Percentiles rank a stretch among this genome's conserved stretches.
phyloP scores from a whole-genome alignment of 2,329 filamentous ascomycete species.

The Pseudocercospora musae region DNA sequence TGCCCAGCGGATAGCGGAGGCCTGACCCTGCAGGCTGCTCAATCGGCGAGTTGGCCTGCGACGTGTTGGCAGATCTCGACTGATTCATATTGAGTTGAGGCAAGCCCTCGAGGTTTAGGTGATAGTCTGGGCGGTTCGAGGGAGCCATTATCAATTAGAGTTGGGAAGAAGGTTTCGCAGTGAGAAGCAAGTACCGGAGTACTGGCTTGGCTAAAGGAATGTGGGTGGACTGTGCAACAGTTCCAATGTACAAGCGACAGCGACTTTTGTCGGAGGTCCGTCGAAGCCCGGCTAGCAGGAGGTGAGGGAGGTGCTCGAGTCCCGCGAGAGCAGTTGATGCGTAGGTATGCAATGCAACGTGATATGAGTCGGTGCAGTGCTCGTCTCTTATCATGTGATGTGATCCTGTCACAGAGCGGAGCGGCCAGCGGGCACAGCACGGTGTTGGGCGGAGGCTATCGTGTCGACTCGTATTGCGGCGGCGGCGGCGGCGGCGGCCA shows the following conservation, averaged over 20 bases:
- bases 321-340: not conserved
- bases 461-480: not conserved
- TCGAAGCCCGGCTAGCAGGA: constrained; percentile 4
- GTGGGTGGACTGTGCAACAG: constrained; percentile 22
- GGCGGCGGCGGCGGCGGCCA: not conserved
- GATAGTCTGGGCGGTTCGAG: constrained; percentile 71
- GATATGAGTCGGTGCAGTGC: not conserved
- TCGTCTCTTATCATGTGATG: constrained; percentile 17
- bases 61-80: constrained; percentile 74
- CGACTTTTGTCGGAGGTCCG: constrained; percentile 1
- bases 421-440: constrained; percentile 2
- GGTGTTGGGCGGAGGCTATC: not conserved
- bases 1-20: constrained; percentile 70
- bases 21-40: constrained; percentile 64
- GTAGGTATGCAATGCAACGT: not conserved
- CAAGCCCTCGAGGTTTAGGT: constrained; percentile 80
- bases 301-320: not conserved
- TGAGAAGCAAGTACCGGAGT: constrained; percentile 3
- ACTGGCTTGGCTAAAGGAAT: constrained; percentile 17
- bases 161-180: constrained; percentile 19
- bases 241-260: constrained; percentile 10
- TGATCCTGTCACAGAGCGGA: constrained; percentile 1
- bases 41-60: constrained; percentile 74
- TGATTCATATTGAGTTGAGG: constrained; percentile 61
- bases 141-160: constrained; percentile 89